Evolutionary conservation across 768 basidiomycete species (phyloP).

Genomic region (Lentinula lateritia): DNA sequence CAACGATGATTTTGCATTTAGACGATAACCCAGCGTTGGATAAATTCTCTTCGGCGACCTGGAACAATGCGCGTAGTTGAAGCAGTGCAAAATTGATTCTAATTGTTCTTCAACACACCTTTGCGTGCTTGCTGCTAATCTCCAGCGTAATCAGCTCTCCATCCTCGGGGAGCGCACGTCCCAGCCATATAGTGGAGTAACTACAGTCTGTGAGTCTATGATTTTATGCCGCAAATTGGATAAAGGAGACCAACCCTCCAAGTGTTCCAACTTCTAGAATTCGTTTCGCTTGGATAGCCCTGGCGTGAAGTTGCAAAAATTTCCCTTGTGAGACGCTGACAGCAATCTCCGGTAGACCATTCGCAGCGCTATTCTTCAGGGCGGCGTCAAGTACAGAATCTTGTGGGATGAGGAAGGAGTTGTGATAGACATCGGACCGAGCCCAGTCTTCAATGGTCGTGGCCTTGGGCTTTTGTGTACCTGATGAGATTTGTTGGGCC

Average conservation of each 20-base stretch:
- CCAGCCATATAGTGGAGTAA: slow-evolving; percentile 41
- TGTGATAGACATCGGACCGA: slow-evolving; percentile 19
- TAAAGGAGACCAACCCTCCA: slow-evolving; percentile 32
- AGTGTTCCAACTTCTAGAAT: slow-evolving; percentile 50
- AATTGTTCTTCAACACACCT: slow-evolving; percentile 25
- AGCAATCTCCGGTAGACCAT: slow-evolving; percentile 28
- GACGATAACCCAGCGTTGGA: slow-evolving; percentile 42
- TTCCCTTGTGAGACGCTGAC: slow-evolving; percentile 40
- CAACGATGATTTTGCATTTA: slow-evolving; percentile 46
- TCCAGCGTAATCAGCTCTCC: slow-evolving; percentile 47
- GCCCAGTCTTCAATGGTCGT: slow-evolving; percentile 16
- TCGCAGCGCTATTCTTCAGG: slow-evolving; percentile 21
- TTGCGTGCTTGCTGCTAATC: slow-evolving; percentile 36
- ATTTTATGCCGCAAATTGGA: background rate
- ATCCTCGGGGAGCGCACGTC: slow-evolving; percentile 41
- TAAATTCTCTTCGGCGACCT: slow-evolving; percentile 59
- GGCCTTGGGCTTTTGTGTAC: slow-evolving; percentile 26
- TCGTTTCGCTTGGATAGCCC: slow-evolving; percentile 37
- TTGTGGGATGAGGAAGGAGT: slow-evolving; percentile 28
- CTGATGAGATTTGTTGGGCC: background rate
- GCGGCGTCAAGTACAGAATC: slow-evolving; percentile 25
- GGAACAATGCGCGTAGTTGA: background rate
- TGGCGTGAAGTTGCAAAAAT: slow-evolving; percentile 36
- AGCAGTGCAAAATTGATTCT: background rate
- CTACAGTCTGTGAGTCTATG: slow-evolving; percentile 15